These are phyloP conservation scores for Paraleonurus japonicus DNA, from an alignment of 257 asterid species.

Conservation along the genomic window DNA sequence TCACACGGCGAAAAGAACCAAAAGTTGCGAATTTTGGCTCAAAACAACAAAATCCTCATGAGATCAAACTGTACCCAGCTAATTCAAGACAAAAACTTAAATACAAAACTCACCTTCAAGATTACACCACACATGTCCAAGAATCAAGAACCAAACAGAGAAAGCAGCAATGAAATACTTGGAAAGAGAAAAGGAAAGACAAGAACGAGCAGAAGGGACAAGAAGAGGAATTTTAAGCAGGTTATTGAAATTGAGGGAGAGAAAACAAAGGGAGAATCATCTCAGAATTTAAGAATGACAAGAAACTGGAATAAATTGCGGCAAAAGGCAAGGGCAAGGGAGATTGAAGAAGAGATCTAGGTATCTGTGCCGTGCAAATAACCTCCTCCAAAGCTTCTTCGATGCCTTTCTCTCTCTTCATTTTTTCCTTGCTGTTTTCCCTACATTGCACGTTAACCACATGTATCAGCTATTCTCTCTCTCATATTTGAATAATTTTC, in stretches of 20 bases:
- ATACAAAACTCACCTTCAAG: slow-evolving; percentile 39
- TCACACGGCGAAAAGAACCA: slow-evolving; percentile 31
- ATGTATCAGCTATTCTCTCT: slow-evolving; percentile 40
- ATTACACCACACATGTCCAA: slow-evolving; percentile 23
- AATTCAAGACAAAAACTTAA: slow-evolving; percentile 12
- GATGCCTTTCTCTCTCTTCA: slow-evolving; percentile 53
- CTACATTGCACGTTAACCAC: slow-evolving; percentile 87
- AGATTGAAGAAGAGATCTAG: slow-evolving; percentile 84
- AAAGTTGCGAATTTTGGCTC: slow-evolving; percentile 30
- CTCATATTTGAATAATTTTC: slow-evolving; percentile 28
- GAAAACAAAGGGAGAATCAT: slow-evolving; percentile 26
- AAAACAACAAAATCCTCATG: slow-evolving; percentile 22
- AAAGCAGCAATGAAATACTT: slow-evolving; percentile 18
- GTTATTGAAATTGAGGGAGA: slow-evolving; percentile 26
- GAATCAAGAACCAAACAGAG: slow-evolving; percentile 20
- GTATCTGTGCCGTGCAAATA: slow-evolving; percentile 92
- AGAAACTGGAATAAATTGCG: slow-evolving; percentile 73
- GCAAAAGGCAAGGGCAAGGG: slow-evolving; percentile 69
- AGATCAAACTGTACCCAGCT: slow-evolving; percentile 31
- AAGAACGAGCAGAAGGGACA: slow-evolving; percentile 24
- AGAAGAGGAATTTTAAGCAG: slow-evolving; percentile 7
- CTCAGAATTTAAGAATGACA: slow-evolving; percentile 36
- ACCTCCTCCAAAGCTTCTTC: slow-evolving; percentile 65
- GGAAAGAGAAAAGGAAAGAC: slow-evolving; percentile 19
- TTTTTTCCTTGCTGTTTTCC: slow-evolving; percentile 51